Base-by-base conservation (phyloP, 2,329 filamentous ascomycete genomes). In the Exophiala alcalophila region DNA sequence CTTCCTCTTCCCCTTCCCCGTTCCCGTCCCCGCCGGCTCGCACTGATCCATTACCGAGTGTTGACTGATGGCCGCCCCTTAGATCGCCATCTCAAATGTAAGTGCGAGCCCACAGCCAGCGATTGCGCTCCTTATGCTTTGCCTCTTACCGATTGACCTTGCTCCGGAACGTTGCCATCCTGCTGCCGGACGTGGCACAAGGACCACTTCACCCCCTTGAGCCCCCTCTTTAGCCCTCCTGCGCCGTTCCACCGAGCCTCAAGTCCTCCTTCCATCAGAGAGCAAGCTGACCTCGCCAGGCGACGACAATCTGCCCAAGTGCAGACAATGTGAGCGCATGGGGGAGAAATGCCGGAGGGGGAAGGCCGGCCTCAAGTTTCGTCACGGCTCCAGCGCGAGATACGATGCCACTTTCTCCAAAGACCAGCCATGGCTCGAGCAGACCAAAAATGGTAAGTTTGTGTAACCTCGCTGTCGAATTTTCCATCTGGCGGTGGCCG, bases 351-450 rank as follows among this genome's bases (percentile, higher is more conserved):
- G 54, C 27, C 44, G 40, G 38, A 45, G 54, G 37, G 48, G 41
- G 12, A 52, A 51, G 25, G 48, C 50, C 31, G 53, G 49, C 32
- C 41, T 53, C 41, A 57, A 54, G 37, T 57, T 55, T 31, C 49
- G 52, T 14, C 43, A 50, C 53, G 60, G 61, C 19, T 63, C 60
- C 11, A 59, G 56, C 47, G 50, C 52, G 11, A 51, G 49, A 39
- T 57, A 55, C 28, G 54, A 57, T 37, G 50, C 46, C 25, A 49
- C 37, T 23, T 57, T 57, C 35, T 32, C 52, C 32, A 55, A 53
- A 40, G 44, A 55, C 39, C 54, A 57, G 38, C 42, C 51, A 42
- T 57, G 54, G 54, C 38, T 56, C 25, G 47, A 50, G 35, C 53
- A 53, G 27, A 53, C 50, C 38, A 54, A 51, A 31, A 53, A 54